A percentile compares a stretch with the other conserved stretches of the same genome.
phyloP scores from a whole-genome alignment of 1,284 basidiomycete genomes.

The Ustilago sp. region DNA sequence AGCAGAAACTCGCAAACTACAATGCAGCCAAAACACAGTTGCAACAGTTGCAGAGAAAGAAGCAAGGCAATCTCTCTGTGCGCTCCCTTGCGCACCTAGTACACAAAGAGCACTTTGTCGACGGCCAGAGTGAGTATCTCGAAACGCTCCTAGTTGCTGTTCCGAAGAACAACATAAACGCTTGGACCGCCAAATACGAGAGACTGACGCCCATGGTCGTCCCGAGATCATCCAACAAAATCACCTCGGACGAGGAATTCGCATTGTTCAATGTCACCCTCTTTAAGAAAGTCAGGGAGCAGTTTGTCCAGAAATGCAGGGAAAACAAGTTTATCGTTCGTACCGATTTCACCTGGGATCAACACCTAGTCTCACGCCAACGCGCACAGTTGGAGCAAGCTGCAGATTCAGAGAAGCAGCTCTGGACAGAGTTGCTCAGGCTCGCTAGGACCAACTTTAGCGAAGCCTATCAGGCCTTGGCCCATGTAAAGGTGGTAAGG shows the following conservation, averaged over 20 bases:
- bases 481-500: constrained; percentile 91
- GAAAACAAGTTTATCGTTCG: constrained; percentile 97
- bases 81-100: constrained; percentile 88
- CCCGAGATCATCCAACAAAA: constrained; percentile 83
- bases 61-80: constrained; percentile 94
- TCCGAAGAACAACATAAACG: constrained; percentile 85
- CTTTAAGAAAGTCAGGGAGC: constrained; percentile 90
- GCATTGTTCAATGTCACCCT: constrained; percentile 87
- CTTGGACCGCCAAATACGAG: constrained; percentile 92
- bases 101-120: constrained; percentile 82
- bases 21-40: constrained; percentile 93
- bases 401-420: constrained; percentile 90
- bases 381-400: constrained; percentile 83
- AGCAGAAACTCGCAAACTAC: constrained; percentile 87
- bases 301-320: constrained; percentile 92
- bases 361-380: constrained; percentile 84
- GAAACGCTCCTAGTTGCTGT: constrained; percentile 94
- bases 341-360: constrained; percentile 88
- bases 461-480: constrained; percentile 92
- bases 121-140: constrained; percentile 86
- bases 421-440: constrained; percentile 96
- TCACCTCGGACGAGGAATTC: constrained; percentile 89
- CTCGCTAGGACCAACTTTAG: constrained; percentile 95
- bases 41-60: constrained; percentile 93
- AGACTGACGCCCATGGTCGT: constrained; percentile 89